These are phyloP conservation scores for Ceratonia siliqua DNA, from an alignment of 306 rosid species.

Conservation along the genomic window DNA sequence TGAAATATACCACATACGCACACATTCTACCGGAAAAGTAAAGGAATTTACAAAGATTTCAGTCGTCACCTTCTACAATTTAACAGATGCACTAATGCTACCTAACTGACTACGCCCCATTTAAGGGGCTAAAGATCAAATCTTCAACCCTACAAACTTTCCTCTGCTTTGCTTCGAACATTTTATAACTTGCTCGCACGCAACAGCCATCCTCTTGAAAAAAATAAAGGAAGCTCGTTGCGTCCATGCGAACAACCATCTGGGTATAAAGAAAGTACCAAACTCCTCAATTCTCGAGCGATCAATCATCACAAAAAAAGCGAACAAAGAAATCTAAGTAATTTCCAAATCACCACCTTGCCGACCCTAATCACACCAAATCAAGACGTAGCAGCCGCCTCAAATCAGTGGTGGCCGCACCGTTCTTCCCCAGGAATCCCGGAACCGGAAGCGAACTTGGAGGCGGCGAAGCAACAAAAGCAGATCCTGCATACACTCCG, in stretches of 20 bases:
- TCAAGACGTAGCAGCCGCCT: conserved; percentile 65
- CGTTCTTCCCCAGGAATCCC: conserved; percentile 52
- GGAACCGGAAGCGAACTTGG: conserved; percentile 84
- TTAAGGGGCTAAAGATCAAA: conserved; percentile 1
- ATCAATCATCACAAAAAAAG: not conserved
- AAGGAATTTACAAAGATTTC: conserved; percentile 21
- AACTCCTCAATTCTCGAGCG: not conserved
- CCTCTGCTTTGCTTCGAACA: not conserved
- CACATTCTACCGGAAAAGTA: conserved; percentile 1
- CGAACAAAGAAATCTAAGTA: not conserved
- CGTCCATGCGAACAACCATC: conserved; percentile 39
- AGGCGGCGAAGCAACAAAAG: conserved; percentile 61
- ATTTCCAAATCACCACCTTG: not conserved
- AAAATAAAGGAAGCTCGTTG: conserved; percentile 69
- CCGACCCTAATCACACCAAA: conserved; percentile 26
- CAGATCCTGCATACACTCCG: conserved; percentile 60
- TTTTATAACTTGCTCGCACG: conserved; percentile 36
- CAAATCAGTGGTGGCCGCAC: conserved; percentile 53
- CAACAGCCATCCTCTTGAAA: conserved; percentile 67
- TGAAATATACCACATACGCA: not conserved
- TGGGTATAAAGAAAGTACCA: not conserved
- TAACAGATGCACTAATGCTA: conserved; percentile 22
- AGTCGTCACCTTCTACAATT: conserved; percentile 5
- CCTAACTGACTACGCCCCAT: conserved; percentile 29
- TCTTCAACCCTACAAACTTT: conserved; percentile 5